Percentiles rank a stretch among this genome's conserved stretches.
phyloP scores from a whole-genome alignment of 768 basidiomycete genomes.

The Austroboletus festivus region DNA sequence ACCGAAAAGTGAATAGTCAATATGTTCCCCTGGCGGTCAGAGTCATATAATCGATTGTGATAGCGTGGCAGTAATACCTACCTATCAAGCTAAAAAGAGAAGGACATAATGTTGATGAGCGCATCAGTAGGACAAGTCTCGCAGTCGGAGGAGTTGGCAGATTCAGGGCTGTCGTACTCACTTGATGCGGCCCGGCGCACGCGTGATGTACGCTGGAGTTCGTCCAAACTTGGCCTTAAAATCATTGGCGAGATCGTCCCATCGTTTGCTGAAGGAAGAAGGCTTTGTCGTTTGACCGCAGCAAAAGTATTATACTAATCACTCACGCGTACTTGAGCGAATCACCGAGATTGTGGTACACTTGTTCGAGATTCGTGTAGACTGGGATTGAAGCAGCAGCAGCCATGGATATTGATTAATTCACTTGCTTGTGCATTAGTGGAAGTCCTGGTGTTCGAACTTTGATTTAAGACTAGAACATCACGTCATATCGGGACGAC shows the following conservation, averaged over 20 bases:
- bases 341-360: slow-evolving; percentile 52
- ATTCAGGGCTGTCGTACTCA: slow-evolving; percentile 30
- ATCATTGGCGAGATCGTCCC: slow-evolving; percentile 58
- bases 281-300: background rate
- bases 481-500: too few species aligned
- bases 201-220: slow-evolving; percentile 64
- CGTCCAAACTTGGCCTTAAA: slow-evolving; percentile 64
- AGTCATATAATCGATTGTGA: background rate
- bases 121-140: background rate
- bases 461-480: too few species aligned
- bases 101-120: background rate
- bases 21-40: slow-evolving; percentile 60
- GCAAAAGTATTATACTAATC: background rate
- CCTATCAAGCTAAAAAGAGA: slow-evolving; percentile 33
- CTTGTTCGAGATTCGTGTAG: slow-evolving; percentile 52
- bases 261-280: slow-evolving; percentile 40
- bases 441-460: too few species aligned
- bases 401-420: slow-evolving; percentile 39
- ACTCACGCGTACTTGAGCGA: slow-evolving; percentile 51
- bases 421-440: too few species aligned
- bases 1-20: slow-evolving; percentile 82
- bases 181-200: slow-evolving; percentile 85
- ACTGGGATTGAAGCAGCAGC: slow-evolving; percentile 58
- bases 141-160: background rate
- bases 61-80: slow-evolving; percentile 3